phyloP scores from a whole-genome alignment of 2,329 filamentous ascomycete genomes.

The Phoma sp. region DNA sequence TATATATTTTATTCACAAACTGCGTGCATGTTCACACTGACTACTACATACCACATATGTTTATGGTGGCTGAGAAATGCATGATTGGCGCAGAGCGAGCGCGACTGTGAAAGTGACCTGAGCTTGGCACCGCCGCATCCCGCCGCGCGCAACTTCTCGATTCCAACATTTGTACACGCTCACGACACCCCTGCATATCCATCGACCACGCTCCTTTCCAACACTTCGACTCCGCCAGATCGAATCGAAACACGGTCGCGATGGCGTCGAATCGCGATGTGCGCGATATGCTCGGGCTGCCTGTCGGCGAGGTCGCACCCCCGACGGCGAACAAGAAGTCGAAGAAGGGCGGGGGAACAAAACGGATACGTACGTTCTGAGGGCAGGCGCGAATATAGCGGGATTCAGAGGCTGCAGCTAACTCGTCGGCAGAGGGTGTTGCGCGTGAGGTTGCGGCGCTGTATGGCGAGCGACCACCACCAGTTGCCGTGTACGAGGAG shows the following conservation, averaged over 20 bases:
- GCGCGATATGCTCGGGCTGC: slow-evolving; percentile 86
- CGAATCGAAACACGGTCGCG: slow-evolving; percentile 28
- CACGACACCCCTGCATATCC: slow-evolving; percentile 36
- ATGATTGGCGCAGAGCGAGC: too few species aligned
- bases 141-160: slow-evolving; percentile 9
- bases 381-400: slow-evolving; percentile 4
- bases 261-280: slow-evolving; percentile 66
- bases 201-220: slow-evolving; percentile 34
- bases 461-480: slow-evolving; percentile 51
- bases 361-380: slow-evolving; percentile 59
- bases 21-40: too few species aligned
- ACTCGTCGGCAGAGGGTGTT: slow-evolving; percentile 44
- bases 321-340: slow-evolving; percentile 73
- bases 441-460: slow-evolving; percentile 52
- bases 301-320: slow-evolving; percentile 59
- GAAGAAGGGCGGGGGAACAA: slow-evolving; percentile 64
- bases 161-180: slow-evolving; percentile 5
- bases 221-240: slow-evolving; percentile 27
- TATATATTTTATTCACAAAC: too few species aligned
- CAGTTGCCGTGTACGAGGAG: slow-evolving; percentile 51
- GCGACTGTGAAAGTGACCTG: slow-evolving; percentile 1
- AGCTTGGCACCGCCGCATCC: slow-evolving; percentile 12
- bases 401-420: not conserved
- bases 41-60: too few species aligned
- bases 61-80: too few species aligned